Evolutionary conservation across 2,329 filamentous ascomycete genomes (phyloP).

Genomic region (Fusarium sp.): DNA sequence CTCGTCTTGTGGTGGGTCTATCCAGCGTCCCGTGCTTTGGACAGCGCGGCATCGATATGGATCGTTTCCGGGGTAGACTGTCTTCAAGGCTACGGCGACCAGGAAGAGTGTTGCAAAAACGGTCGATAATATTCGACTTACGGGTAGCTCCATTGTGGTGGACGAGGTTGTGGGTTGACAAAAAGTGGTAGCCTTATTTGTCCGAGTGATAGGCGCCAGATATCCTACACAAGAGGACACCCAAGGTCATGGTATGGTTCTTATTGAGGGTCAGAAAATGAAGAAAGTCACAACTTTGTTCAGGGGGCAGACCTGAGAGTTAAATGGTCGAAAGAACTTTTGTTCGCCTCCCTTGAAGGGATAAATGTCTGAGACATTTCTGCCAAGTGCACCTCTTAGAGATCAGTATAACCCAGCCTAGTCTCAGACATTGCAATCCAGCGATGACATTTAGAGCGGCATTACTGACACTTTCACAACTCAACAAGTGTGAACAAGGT

Average conservation of each 20-base stretch:
- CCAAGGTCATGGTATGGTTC: no score
- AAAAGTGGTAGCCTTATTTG: no score
- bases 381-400: accelerated
- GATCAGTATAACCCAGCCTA: not conserved
- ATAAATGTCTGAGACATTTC: accelerated
- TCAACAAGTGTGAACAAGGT: no score
- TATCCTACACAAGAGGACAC: no score
- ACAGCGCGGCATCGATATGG: slow-evolving; percentile 65
- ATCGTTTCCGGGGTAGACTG: slow-evolving; percentile 49
- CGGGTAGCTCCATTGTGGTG: not conserved
- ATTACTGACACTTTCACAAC: no score
- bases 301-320: no score
- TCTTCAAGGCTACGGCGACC: not conserved
- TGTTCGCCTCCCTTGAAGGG: not conserved
- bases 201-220: no score
- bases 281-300: no score
- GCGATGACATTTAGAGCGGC: no score
- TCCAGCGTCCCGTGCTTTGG: slow-evolving; percentile 63
- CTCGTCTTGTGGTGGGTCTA: slow-evolving; percentile 44
- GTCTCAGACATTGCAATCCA: not conserved
- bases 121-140: not conserved
- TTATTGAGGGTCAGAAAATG: no score
- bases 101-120: not conserved
- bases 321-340: no score
- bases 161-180: not conserved